Evolutionary conservation across 2,329 filamentous ascomycete species (phyloP), one percentile per base, ranked within the genome.

Genomic region (Claviceps digitariae): DNA sequence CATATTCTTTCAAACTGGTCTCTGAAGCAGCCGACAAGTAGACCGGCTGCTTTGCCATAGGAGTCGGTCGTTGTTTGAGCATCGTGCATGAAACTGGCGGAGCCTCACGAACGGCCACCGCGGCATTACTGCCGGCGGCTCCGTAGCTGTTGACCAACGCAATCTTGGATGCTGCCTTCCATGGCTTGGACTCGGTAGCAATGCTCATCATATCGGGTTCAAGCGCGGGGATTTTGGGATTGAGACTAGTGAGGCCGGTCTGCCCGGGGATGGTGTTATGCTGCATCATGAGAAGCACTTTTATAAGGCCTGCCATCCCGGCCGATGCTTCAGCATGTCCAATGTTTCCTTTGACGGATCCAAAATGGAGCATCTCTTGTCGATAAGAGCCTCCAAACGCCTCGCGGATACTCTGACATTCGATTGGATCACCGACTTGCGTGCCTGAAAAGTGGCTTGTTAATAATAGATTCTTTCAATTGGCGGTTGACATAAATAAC

Each of bases 381-480:
- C 54, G 45, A 13, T 23, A n/a, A 0, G 50, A n/a, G 66, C 57
- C 20, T 21, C 17, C 70, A 15, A 75, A 74, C 61, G 58, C 6
- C 52, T 50, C 2, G 53, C 73, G 67, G 9, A 83, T 81, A 51
- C 93, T 86, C 1, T 85, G 88, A 2, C 93, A 86, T 66, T 94
- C 88, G 6, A 82, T 84, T 8, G 82, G 83, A 63, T 94, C 88
- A 56, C 88, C 88, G 43, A 86, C 87, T 66, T 91, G 86, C 0
- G 88, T 94, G 45, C 45, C 45, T 48, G 45, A 15, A 21, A 31
- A 21, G 15, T 17, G 3, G 17, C 44, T 9, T n/a, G 44, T 46
- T 46, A 46, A 25, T 46, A 6, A 29, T n/a, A 45, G 25, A 27
- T 27, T 15, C 43, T 4, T 4, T 17, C 15, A 1, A 17, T 27